phyloP scores from a whole-genome alignment of 208 protist genomes.

The Wallacemonas sp. region DNA sequence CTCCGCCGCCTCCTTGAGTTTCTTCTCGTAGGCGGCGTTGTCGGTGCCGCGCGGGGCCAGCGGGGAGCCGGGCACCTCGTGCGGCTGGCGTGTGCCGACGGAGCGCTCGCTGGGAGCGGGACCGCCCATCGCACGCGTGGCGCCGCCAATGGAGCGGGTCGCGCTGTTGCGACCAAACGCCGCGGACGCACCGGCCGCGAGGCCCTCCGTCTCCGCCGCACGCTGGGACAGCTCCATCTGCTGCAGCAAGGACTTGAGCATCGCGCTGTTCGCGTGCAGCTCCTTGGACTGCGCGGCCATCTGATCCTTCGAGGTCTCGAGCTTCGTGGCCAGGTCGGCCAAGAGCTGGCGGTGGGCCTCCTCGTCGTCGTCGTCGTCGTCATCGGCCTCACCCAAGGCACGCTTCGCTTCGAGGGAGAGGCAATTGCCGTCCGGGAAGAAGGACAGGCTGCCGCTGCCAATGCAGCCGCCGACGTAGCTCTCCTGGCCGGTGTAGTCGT shows the following conservation, averaged over 20 bases:
- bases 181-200: not conserved
- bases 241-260: slow-evolving; percentile 49
- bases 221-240: slow-evolving; percentile 44
- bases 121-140: not conserved
- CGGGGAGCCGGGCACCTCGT: not conserved
- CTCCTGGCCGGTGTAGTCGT: slow-evolving; percentile 86
- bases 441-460: slow-evolving; percentile 50
- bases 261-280: slow-evolving; percentile 30
- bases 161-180: not conserved
- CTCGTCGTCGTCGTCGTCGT: slow-evolving; percentile 31
- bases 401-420: slow-evolving; percentile 40
- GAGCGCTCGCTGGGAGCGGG: slow-evolving; percentile 11
- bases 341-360: slow-evolving; percentile 1
- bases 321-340: slow-evolving; percentile 12
- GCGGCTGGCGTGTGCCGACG: slow-evolving; percentile 6
- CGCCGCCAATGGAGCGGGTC: not conserved
- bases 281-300: slow-evolving; percentile 38
- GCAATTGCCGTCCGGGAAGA: slow-evolving; percentile 77
- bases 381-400: slow-evolving; percentile 16
- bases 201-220: slow-evolving; percentile 1
- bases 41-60: not conserved
- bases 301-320: slow-evolving; percentile 34
- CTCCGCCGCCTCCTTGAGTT: slow-evolving; percentile 11
- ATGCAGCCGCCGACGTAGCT: slow-evolving; percentile 74
- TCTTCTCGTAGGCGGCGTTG: not conserved